Conservation (phyloP, 306 rosid genomes). For the Citrullus amarus region DNA sequence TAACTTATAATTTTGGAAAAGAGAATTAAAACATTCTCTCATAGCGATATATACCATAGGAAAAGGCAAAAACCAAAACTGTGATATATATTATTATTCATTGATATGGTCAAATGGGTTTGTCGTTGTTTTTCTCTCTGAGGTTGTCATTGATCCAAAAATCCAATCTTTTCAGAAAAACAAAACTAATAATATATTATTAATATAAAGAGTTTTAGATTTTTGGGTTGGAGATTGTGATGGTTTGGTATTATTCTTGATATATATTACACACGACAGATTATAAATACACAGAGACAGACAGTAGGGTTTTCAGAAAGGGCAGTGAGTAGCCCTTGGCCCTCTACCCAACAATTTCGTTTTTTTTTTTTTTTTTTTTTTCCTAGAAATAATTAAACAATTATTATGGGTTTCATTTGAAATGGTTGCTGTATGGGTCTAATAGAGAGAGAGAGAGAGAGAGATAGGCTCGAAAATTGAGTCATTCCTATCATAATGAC, state of each 20-base stretch:
- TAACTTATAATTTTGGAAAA: no score
- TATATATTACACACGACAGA: slow-evolving; percentile 1
- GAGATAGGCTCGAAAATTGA: slow-evolving; percentile 30
- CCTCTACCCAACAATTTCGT: neutral
- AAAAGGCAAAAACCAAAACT: neutral
- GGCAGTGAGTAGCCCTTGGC: neutral
- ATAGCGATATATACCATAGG: no score
- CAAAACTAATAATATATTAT: no score
- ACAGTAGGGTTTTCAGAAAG: slow-evolving; percentile 11
- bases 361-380: neutral
- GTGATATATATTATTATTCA: neutral
- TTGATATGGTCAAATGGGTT: neutral
- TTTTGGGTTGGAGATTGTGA: slow-evolving; percentile 8
- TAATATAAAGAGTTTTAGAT: neutral
- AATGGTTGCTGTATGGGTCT: neutral
- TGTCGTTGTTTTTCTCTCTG: neutral
- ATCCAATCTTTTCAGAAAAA: neutral
- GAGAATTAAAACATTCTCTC: no score
- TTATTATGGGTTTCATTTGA: neutral
- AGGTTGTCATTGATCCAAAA: slow-evolving; percentile 1
- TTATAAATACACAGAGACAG: slow-evolving; percentile 13
- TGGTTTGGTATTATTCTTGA: slow-evolving; percentile 3
- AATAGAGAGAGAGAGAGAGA: neutral
- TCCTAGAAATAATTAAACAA: neutral
- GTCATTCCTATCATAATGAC: slow-evolving; percentile 63